Conservation (phyloP, 129 eudicot genomes). For the Flaveria linearis region DNA sequence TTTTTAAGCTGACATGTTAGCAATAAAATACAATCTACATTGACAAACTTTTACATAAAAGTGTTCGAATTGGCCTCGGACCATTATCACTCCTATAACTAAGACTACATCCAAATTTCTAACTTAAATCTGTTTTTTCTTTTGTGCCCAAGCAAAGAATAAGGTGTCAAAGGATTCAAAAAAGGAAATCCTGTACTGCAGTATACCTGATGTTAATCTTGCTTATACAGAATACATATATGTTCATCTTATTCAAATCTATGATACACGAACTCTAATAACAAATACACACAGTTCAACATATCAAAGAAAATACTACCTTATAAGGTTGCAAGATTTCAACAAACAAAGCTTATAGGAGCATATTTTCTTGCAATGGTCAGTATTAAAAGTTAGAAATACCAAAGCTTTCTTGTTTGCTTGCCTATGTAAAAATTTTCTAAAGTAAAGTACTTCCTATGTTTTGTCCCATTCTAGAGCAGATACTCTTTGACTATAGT, state of each 20-base stretch:
- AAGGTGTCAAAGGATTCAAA: too few relatives aligned
- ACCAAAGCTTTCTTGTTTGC: conserved; percentile 8
- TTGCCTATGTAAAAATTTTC: neutral
- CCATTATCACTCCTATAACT: neutral
- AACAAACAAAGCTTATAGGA: too few relatives aligned
- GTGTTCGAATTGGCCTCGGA: neutral
- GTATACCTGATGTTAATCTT: neutral
- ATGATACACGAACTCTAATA: too few relatives aligned
- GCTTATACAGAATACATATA: neutral
- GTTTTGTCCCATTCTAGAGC: neutral
- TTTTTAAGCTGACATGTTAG: neutral
- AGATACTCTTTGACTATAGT: neutral
- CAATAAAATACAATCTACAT: neutral
- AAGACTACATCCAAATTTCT: neutral
- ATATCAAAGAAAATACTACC: too few relatives aligned
- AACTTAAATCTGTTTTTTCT: too few relatives aligned
- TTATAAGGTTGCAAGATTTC: too few relatives aligned
- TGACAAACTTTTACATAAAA: neutral
- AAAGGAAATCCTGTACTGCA: too few relatives aligned
- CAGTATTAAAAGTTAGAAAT: too few relatives aligned
- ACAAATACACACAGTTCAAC: too few relatives aligned
- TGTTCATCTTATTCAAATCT: too few relatives aligned
- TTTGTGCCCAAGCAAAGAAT: too few relatives aligned
- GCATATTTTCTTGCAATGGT: too few relatives aligned
- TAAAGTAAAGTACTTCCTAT: neutral